These are phyloP conservation scores for Dipodascopsis tothii DNA, from an alignment of 805 yeast genomes.

Conservation along the genomic window DNA sequence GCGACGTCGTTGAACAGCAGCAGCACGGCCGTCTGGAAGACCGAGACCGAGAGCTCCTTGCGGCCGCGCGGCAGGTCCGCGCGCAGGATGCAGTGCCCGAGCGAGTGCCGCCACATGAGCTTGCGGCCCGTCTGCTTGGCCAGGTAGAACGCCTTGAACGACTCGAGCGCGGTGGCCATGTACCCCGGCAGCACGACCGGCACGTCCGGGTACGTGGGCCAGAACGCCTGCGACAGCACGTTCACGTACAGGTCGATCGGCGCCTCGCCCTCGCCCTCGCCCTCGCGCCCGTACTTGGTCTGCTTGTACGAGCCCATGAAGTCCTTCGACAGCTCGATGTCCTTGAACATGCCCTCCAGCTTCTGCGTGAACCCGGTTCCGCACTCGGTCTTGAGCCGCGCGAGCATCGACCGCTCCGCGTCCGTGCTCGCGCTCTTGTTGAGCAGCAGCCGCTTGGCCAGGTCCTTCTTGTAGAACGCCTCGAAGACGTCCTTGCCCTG, in stretches of 20 bases:
- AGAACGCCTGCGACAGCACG: slow-evolving; percentile 28
- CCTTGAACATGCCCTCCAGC: slow-evolving; percentile 80
- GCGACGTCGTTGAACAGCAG: slow-evolving; percentile 25
- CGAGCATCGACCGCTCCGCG: slow-evolving; percentile 60
- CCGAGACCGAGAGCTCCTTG: slow-evolving; percentile 28
- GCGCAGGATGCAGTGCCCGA: slow-evolving; percentile 28
- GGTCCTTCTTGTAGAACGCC: slow-evolving; percentile 72
- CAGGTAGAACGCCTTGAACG: slow-evolving; percentile 26
- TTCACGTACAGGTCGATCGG: slow-evolving; percentile 23
- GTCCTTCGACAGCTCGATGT: slow-evolving; percentile 54
- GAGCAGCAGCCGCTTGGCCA: slow-evolving; percentile 70
- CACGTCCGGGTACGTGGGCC: slow-evolving; percentile 30
- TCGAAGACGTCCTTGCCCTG: slow-evolving; percentile 83
- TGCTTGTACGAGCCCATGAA: slow-evolving; percentile 29
- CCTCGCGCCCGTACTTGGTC: slow-evolving; percentile 8
- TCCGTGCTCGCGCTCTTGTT: slow-evolving; percentile 44
- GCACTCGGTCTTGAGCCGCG: slow-evolving; percentile 62
- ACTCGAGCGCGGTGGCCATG: slow-evolving; percentile 22
- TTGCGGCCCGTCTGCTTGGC: slow-evolving; percentile 23
- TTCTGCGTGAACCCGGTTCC: slow-evolving; percentile 74
- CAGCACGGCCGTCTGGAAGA: slow-evolving; percentile 28
- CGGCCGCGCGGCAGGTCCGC: slow-evolving; percentile 29
- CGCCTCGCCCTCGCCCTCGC: slow-evolving; percentile 24
- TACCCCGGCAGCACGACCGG: slow-evolving; percentile 25
- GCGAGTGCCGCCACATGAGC: slow-evolving; percentile 28